These are phyloP conservation scores for Ocimum tenuiflorum DNA, from an alignment of 257 asterid species.

Conservation along the genomic window DNA sequence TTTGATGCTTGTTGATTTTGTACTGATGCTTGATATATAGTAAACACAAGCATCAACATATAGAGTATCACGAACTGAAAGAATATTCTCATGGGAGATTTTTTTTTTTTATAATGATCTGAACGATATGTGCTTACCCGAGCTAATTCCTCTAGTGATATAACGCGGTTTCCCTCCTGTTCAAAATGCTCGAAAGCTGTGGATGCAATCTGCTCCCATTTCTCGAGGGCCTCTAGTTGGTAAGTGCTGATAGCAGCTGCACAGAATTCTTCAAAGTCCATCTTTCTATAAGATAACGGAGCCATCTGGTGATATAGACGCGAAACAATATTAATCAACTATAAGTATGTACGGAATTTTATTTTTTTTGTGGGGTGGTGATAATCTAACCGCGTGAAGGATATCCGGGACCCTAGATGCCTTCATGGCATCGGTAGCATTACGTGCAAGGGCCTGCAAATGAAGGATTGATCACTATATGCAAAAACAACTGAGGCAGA, in stretches of 20 bases:
- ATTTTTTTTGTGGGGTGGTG: neutral
- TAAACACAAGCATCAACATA: no score
- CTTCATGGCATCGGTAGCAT: conserved; percentile 88
- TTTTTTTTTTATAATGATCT: no score
- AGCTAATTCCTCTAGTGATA: conserved; percentile 75
- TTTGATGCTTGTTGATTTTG: no score
- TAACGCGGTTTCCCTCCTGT: conserved; percentile 69
- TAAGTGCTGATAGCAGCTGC: conserved; percentile 88
- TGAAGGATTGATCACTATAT: no score
- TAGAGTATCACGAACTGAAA: no score
- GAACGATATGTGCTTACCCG: conserved; percentile 41
- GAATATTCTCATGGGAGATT: no score
- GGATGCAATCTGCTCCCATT: conserved; percentile 75
- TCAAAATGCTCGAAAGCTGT: conserved; percentile 69
- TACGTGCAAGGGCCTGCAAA: conserved; percentile 69
- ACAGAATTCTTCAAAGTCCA: conserved; percentile 81
- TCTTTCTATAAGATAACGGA: conserved; percentile 56
- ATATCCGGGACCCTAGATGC: conserved; percentile 78
- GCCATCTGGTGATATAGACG: conserved; percentile 66
- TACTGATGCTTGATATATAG: no score
- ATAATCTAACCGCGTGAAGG: conserved; percentile 57
- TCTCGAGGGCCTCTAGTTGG: conserved; percentile 76
- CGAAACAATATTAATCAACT: no score
- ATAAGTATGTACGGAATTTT: no score
- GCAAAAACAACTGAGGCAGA: no score